Base-by-base conservation (phyloP, 345 rosid genomes). In the Citrus reticulata region DNA sequence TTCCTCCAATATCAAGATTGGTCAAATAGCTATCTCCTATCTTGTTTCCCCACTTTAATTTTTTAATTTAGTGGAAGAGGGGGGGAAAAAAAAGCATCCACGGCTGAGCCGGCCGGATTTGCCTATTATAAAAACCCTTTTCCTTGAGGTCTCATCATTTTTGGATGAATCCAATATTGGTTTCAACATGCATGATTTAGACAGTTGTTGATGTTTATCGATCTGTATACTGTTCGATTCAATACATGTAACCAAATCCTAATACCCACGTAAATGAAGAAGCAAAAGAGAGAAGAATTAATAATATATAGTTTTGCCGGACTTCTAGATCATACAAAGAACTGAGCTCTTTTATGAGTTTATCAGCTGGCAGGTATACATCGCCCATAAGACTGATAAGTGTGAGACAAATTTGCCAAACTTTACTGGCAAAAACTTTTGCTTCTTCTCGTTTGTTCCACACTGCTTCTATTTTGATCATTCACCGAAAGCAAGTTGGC, bases 361-460 rank as follows among this genome's bases (percentile, higher is more conserved):
- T 34, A 17, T 9, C 27, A 57, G 57, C 29, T 20, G 68, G 72
- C 27, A 57, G 39, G 55, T 20, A 68, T 58, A 11, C 16, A 17
- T 30, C 20, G 5, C 10, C 54, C 70, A 20, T 46, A 24, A 32
- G 6, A 27, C 1, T 4, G 22, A 0, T 25, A 37, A 55, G 32
- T 0, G 11, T 10, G 2, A 54, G 79, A 84, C 81, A 84, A 63
- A 39, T 55, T 76, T 64, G 81, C 77, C 83, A 22, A 81, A 58
- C 65, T 76, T 77, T 42, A 68, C 74, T 81, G 3, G 32, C 40
- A 64, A 65, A 64, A 13, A n/a, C 10, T 35, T 73, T 65, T 37
- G 58, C 34, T 30, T 69, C 62, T 32, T 27, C 27, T 77, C 22
- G 32, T 40, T 24, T 63, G 68, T 32, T 17, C 39, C 7, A 17